phyloP scores from a whole-genome alignment of 352 stramenopile genomes.

The Globisporangium iwayamae region DNA sequence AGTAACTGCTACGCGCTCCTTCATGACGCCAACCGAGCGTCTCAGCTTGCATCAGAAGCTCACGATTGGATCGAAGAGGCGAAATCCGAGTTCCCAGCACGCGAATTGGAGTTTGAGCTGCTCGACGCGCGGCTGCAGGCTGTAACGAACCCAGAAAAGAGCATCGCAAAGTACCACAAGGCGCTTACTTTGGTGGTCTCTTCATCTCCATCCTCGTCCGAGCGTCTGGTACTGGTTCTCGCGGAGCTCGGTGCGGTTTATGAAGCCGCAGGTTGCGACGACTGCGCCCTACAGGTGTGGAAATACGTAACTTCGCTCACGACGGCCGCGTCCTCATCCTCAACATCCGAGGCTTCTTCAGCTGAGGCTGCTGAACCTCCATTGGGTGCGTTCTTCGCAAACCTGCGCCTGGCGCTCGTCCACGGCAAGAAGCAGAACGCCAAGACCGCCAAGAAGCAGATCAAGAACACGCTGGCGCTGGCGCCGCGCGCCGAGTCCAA shows the following conservation, averaged over 20 bases:
- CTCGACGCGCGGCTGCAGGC: conserved; percentile 47
- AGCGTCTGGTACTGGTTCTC: conserved; percentile 40
- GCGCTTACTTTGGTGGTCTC: conserved; percentile 13
- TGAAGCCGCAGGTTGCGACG: conserved; percentile 37
- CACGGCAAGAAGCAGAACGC: conserved; percentile 59
- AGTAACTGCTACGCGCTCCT: conserved; percentile 20
- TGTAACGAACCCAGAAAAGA: conserved; percentile 19
- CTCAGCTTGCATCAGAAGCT: conserved; percentile 16
- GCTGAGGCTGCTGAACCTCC: conserved; percentile 14
- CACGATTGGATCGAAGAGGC: conserved; percentile 23
- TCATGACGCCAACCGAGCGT: conserved; percentile 16
- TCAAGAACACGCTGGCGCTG: conserved; percentile 40
- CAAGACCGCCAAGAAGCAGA: conserved; percentile 66
- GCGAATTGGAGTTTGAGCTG: conserved; percentile 20
- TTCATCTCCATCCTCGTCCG: conserved; percentile 5
- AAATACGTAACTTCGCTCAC: conserved; percentile 32
- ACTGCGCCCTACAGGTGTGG: conserved; percentile 65
- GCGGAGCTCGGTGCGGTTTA: conserved; percentile 56
- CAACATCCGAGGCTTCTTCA: not conserved
- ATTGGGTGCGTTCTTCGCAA: conserved; percentile 37
- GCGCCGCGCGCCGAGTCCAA: conserved; percentile 22
- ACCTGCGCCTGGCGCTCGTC: conserved; percentile 59
- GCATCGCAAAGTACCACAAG: conserved; percentile 31
- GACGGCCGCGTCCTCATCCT: not conserved
- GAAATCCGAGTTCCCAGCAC: conserved; percentile 9